Evolutionary conservation across 495 filamentous ascomycete genomes (phyloP), one percentile per base, ranked within the genome.

Genomic region (Cairneyella variabilis): DNA sequence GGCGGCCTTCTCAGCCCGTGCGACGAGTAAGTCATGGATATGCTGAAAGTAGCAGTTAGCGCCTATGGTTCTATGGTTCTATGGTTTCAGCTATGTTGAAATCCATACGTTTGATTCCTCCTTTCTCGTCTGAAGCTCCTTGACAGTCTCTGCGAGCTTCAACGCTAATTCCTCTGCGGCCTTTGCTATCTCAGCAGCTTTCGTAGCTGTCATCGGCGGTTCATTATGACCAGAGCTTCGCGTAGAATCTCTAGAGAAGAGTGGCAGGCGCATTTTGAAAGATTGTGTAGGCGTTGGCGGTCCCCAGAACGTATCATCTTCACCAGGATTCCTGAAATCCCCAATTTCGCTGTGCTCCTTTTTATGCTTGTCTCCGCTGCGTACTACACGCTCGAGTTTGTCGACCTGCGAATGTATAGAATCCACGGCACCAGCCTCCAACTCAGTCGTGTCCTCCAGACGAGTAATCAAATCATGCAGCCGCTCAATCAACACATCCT

Each of bases 11-110:
- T 80, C 77, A 30, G 70, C 70, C 17, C 77, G 66, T 22, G 70
- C 69, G 42, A 80, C 66, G 3, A 79, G 65, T 32, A 82, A 56
- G 10, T 66, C 66, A 46, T 79, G 77, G 46, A 82, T 73, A 54
- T 82, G 76, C 76, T 81, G 51, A 36, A 12, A 7, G 27, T 5
- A 18, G 28, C 52, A 56, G 56, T 17, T 16, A 21, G 9, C 3
- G 32, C 7, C 26, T 11, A 36, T 14, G 8, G 8, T 14, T 34
- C 30, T 34, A 8, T 45, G 10, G 22, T 12, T 23, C 5, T 26
- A n/a, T n/a, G 27, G 5, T 7, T 25, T 25, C 11, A 8, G 18
- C 37, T 17, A 16, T 21, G 18, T 21, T 27, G 40, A 57, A 5
- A 14, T 30, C 36, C 73, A 61, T 66, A 67, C 77, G 60, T 76